These are phyloP conservation scores for Tuber aestivum DNA, from an alignment of 495 filamentous ascomycete genomes.

Conservation along the genomic window DNA sequence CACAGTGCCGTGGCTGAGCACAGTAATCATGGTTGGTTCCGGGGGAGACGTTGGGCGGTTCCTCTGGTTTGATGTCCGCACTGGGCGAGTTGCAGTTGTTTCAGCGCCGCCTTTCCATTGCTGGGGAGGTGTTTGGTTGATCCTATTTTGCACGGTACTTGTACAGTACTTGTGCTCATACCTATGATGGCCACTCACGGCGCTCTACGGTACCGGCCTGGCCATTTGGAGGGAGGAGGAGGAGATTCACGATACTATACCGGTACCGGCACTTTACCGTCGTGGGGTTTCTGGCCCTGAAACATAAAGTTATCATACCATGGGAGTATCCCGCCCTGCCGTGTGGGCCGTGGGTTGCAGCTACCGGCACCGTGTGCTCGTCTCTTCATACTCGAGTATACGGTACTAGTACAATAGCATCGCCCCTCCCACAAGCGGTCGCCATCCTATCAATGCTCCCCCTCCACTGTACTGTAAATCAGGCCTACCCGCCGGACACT, in stretches of 20 bases:
- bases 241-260: background rate
- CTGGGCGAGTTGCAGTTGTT: background rate
- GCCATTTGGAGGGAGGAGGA: background rate
- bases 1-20: background rate
- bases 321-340: background rate
- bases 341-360: background rate
- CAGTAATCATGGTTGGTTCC: background rate
- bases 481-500: background rate
- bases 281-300: background rate
- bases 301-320: background rate
- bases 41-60: background rate
- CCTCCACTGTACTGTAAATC: background rate
- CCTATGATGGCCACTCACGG: no score
- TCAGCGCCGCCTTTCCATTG: background rate
- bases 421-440: background rate
- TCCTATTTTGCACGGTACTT: no score
- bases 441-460: background rate
- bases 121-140: background rate
- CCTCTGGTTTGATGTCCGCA: background rate
- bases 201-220: no score
- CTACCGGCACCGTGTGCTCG: no score
- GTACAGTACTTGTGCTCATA: no score
- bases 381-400: background rate
- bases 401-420: background rate
- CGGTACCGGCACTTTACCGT: no score